Evolutionary conservation across 805 yeast genomes (phyloP), one percentile per base, ranked within the genome.

Genomic region (Kuraishia ogatae): DNA sequence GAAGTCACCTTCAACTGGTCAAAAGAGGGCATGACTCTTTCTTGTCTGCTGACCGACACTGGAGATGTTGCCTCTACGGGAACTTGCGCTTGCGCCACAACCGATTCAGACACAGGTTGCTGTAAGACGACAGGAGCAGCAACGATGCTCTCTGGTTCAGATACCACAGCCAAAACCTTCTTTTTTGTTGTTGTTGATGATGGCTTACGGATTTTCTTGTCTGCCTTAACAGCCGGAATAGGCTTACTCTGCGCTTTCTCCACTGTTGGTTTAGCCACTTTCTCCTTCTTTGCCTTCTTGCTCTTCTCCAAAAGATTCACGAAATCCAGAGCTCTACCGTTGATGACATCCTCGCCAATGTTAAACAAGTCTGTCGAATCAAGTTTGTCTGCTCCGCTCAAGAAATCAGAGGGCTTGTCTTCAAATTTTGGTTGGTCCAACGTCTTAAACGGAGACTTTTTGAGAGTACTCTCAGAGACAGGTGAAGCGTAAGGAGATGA

Each of bases 1-100:
- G 52, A 53, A 28, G 52, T 52, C 22, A 55, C 60, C 39, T 56
- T 58, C 23, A 56, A 52, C 35, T 55, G 50, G 28, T 55, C 57
- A 17, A 50, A 39, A 47, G 49, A 39, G 15, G 50, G 51, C 51
- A 49, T 49, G 4, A 47, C 49, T 11, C 49, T 47, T n/a, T 47
- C 24, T 47, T 8, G 22, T n/a, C 13, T 47, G 15, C 24, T 47
- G 13, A 22, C 49, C 3, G 21, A 5, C 15, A 10, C 7, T 48
- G 26, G 26, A 7, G 50, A 8, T 28, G 52, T 4, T 35, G 4
- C 46, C 20, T 20, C 52, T 21, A 7, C n/a, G n/a, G n/a, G n/a
- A n/a, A n/a, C 52, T n/a, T 13, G 48, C 21, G 53, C 22, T 29
- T n/a, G 29, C 21, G n/a, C 48, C 19, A 43, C 55, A 10, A 17